phyloP scores from a whole-genome alignment of 805 yeast species.

The Wickerhamiella azyma region DNA sequence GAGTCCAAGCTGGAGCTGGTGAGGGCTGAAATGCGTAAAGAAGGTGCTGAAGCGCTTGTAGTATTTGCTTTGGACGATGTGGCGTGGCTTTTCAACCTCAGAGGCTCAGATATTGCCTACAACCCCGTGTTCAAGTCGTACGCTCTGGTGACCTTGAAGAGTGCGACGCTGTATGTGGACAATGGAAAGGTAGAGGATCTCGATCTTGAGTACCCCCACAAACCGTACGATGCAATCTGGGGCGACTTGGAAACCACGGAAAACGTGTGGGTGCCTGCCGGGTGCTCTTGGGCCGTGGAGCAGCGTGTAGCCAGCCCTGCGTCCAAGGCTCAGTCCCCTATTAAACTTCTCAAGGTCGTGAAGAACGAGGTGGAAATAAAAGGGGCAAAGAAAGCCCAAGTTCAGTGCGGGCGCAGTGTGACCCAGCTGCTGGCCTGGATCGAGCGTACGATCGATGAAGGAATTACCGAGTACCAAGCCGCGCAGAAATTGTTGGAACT shows the following conservation, averaged over 20 bases:
- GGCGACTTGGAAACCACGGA: conserved; percentile 31
- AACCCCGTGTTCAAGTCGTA: conserved; percentile 80
- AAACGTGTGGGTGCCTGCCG: conserved; percentile 39
- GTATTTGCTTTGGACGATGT: conserved; percentile 74
- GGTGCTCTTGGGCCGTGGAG: conserved; percentile 54
- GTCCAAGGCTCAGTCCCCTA: conserved; percentile 40
- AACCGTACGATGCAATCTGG: conserved; percentile 48
- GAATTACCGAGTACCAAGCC: conserved; percentile 45
- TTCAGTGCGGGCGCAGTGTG: conserved; percentile 70
- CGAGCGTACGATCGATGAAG: conserved; percentile 37
- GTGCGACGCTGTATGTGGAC: conserved; percentile 42
- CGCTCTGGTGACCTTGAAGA: conserved; percentile 31
- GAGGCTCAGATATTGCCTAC: conserved; percentile 71
- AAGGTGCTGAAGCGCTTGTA: conserved; percentile 33
- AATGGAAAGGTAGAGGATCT: conserved; percentile 32
- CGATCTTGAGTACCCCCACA: conserved; percentile 31
- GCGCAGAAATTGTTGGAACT: conserved; percentile 38
- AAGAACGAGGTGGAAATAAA: conserved; percentile 61
- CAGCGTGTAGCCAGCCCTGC: conserved; percentile 31
- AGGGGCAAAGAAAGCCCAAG: conserved; percentile 65
- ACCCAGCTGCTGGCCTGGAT: conserved; percentile 73
- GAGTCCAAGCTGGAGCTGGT: conserved; percentile 40
- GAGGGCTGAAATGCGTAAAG: conserved; percentile 21
- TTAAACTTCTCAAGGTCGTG: conserved; percentile 54
- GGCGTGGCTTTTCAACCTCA: conserved; percentile 78